Evolutionary conservation across 2,329 filamentous ascomycete genomes (phyloP).

Genomic region (Dryadomyces sulphureus): DNA sequence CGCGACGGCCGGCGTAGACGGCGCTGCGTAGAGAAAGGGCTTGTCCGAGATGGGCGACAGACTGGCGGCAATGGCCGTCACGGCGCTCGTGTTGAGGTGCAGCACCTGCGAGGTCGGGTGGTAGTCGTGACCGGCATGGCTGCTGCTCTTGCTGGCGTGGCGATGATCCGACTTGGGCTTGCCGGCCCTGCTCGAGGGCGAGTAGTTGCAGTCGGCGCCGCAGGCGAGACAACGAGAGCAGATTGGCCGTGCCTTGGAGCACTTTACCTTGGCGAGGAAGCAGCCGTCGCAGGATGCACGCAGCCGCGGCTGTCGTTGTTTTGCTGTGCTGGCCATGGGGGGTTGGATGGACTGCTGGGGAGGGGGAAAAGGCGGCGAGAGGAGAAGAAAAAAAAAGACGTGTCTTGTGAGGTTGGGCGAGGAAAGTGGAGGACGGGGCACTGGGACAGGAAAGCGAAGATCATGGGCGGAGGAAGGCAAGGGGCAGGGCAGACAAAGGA

Average conservation of each 20-base stretch:
- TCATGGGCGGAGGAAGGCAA: no score
- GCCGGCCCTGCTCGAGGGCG: conserved; percentile 34
- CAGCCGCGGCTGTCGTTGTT: conserved; percentile 16
- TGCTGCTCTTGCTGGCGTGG: conserved; percentile 9
- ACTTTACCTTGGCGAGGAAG: conserved; percentile 41
- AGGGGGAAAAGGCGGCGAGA: no score
- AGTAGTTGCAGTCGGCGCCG: conserved; percentile 35
- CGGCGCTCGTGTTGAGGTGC: conserved; percentile 3
- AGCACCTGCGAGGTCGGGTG: not conserved
- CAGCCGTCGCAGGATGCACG: conserved; percentile 35
- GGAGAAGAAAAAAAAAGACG: no score
- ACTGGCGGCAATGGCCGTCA: conserved; percentile 10
- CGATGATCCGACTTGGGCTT: conserved; percentile 29
- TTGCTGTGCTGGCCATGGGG: conserved; percentile 12
- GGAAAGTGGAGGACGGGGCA: no score
- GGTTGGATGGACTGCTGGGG: no score
- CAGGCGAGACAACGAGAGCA: conserved; percentile 35
- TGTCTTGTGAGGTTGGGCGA: no score
- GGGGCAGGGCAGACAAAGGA: no score
- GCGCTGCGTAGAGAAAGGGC: conserved; percentile 17
- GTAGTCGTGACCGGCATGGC: conserved; percentile 1
- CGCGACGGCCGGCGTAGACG: conserved; percentile 6
- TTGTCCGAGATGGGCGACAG: conserved; percentile 15
- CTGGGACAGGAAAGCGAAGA: no score
- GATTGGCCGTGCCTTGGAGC: conserved; percentile 36